These are phyloP conservation scores for Populus hybrid DNA, from an alignment of 441 rosid species.

Conservation along the genomic window DNA sequence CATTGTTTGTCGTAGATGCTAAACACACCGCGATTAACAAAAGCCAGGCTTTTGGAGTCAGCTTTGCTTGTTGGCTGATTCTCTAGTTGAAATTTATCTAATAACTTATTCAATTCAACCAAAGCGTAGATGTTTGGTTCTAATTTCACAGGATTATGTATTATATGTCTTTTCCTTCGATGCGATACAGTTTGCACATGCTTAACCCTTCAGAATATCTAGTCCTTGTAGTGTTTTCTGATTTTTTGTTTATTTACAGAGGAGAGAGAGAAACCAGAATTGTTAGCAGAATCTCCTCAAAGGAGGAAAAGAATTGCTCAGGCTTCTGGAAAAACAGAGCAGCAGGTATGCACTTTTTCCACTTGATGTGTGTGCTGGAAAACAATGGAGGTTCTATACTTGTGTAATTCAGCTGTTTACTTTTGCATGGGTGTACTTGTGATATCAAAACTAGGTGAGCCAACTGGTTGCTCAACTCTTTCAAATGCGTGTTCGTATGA, in stretches of 20 bases:
- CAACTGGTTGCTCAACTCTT: slow-evolving; percentile 95
- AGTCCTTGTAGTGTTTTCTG: slow-evolving; percentile 11
- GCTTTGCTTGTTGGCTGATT: neutral
- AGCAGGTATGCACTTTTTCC: slow-evolving; percentile 48
- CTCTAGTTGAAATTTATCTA: neutral
- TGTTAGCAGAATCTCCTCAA: slow-evolving; percentile 79
- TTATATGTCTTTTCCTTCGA: neutral
- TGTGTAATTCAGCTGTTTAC: neutral
- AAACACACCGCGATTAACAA: neutral
- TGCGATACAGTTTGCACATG: neutral
- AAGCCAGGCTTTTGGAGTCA: neutral
- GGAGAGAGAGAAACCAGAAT: slow-evolving; percentile 95
- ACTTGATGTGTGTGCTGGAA: slow-evolving; percentile 5
- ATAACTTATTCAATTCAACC: neutral
- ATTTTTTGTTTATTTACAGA: slow-evolving; percentile 41
- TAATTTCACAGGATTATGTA: neutral
- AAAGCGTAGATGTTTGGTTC: neutral
- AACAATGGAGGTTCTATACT: neutral
- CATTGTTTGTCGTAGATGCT: neutral
- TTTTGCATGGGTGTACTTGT: slow-evolving; percentile 14
- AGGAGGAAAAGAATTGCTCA: slow-evolving; percentile 86
- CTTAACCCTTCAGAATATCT: neutral
- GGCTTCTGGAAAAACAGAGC: slow-evolving; percentile 88
- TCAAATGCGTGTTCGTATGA: slow-evolving; percentile 95
- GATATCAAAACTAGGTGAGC: slow-evolving; percentile 60